Conservation (phyloP, 2,329 filamentous ascomycete species). For the Volutella citrinella region DNA sequence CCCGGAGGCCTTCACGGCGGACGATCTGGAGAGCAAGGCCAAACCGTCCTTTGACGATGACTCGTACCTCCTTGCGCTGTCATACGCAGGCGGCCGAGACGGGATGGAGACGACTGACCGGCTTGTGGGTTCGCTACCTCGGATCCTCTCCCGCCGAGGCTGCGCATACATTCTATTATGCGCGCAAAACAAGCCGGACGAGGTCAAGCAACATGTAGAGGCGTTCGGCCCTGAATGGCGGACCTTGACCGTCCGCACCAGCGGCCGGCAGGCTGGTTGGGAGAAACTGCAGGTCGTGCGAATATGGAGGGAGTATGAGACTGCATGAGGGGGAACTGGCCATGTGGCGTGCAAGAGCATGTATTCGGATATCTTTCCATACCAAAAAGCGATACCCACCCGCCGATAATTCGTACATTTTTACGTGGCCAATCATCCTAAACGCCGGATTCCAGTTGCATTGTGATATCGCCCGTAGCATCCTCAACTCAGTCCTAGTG, state of each 20-base stretch:
- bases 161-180: slow-evolving; percentile 90
- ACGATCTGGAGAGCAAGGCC: slow-evolving; percentile 23
- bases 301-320: slow-evolving; percentile 56
- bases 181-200: slow-evolving; percentile 80
- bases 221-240: slow-evolving; percentile 59
- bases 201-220: slow-evolving; percentile 62
- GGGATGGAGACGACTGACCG: slow-evolving; percentile 93
- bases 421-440: slow-evolving; percentile 32
- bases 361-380: slow-evolving; percentile 30
- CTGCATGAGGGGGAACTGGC: background rate
- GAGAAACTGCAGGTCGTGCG: slow-evolving; percentile 88
- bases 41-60: slow-evolving; percentile 68
- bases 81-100: slow-evolving; percentile 83
- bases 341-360: slow-evolving; percentile 23
- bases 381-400: slow-evolving; percentile 27
- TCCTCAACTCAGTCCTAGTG: slow-evolving; percentile 13
- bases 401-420: slow-evolving; percentile 24
- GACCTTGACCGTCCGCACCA: slow-evolving; percentile 74
- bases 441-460: slow-evolving; percentile 34
- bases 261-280: slow-evolving; percentile 88
- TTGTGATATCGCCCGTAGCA: slow-evolving; percentile 21
- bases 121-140: slow-evolving; percentile 67
- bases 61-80: slow-evolving; percentile 77
- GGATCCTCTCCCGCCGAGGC: slow-evolving; percentile 61
- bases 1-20: slow-evolving; percentile 28